Evolutionary conservation across 225 moss, liverwort and hornwort genomes (phyloP).

Genomic region (Pseudisothecium myosuroides): DNA sequence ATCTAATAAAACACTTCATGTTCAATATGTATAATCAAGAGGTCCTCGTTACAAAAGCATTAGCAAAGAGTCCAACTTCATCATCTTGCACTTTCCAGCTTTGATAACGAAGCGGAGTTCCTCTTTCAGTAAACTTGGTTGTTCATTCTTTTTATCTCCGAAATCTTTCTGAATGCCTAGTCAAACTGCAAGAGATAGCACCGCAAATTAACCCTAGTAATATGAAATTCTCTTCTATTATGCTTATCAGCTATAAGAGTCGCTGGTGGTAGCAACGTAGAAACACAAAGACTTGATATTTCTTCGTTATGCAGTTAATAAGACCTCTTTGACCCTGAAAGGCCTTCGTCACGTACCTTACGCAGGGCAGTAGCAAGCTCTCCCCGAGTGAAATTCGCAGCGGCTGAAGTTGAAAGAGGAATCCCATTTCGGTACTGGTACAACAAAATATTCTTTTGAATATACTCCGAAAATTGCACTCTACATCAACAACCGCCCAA

Average conservation of each 20-base stretch:
- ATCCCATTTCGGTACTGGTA: conserved; percentile 84
- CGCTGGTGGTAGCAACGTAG: neutral
- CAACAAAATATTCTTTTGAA: conserved; percentile 78
- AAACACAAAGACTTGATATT: neutral
- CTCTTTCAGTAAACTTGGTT: neutral
- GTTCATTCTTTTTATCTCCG: neutral
- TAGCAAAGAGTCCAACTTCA: neutral
- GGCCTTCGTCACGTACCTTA: conserved; percentile 26
- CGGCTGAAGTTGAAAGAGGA: conserved; percentile 69
- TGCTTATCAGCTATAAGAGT: neutral
- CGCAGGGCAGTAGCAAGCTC: conserved; percentile 75
- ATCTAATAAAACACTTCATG: neutral
- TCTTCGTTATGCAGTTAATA: neutral
- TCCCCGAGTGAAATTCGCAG: conserved; percentile 75
- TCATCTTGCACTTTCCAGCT: neutral
- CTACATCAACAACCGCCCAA: conserved; percentile 15
- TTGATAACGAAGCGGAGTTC: neutral
- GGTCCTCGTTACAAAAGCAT: neutral
- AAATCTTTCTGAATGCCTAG: neutral
- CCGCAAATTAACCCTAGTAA: neutral
- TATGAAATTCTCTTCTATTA: neutral
- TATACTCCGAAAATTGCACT: conserved; percentile 86
- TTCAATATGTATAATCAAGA: neutral
- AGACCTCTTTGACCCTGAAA: neutral
- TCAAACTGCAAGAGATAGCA: neutral